Evolutionary conservation across 106 monocot genomes (phyloP).

Genomic region (Narthecium ossifragum): DNA sequence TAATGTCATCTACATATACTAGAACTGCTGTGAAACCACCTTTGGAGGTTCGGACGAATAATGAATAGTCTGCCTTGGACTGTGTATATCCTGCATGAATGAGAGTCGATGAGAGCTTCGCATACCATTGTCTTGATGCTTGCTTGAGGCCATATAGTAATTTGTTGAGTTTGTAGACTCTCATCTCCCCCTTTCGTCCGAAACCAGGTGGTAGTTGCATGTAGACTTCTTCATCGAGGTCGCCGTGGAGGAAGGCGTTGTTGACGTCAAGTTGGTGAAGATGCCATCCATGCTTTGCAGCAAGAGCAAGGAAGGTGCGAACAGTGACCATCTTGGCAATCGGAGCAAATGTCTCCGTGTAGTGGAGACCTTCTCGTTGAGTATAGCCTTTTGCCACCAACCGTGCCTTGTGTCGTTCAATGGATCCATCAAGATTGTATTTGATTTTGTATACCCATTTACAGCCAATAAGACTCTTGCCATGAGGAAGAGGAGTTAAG

Average conservation of each 20-base stretch:
- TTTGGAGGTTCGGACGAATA: neutral
- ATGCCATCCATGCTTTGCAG: neutral
- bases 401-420: neutral
- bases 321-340: neutral
- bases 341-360: neutral
- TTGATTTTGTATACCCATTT: conserved; percentile 9
- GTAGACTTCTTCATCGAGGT: conserved; percentile 7
- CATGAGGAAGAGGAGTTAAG: neutral
- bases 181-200: neutral
- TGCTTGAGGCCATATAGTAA: neutral
- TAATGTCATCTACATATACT: no score
- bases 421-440: neutral
- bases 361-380: conserved; percentile 1
- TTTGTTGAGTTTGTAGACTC: neutral
- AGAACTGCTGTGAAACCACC: neutral
- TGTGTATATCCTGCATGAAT: neutral
- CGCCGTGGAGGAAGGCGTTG: conserved; percentile 7
- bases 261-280: neutral
- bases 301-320: neutral
- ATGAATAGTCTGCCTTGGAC: neutral
- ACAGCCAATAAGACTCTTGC: neutral
- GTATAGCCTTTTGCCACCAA: conserved; percentile 1
- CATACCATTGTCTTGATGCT: neutral
- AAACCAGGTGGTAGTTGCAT: neutral
- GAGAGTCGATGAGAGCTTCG: neutral